Base-by-base conservation (phyloP, 139 green algal genomes). In the Picochlorum costavermella region DNA sequence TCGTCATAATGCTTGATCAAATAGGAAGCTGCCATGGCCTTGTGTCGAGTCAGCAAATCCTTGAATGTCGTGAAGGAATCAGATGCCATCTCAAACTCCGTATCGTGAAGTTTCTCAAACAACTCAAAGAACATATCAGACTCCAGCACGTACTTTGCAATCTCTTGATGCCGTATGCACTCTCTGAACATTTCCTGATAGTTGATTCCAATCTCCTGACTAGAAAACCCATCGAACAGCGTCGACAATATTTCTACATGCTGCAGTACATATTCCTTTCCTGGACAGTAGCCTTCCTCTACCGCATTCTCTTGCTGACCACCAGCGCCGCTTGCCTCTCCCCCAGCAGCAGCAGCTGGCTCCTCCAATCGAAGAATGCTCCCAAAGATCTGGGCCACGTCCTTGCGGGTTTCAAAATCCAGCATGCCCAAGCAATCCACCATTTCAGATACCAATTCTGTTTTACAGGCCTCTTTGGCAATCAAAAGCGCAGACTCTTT, bases 31-130 rank as follows among this genome's bases (percentile, higher is more conserved):
- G 95, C 81, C 28, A 91, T 57, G 3, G 30, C 12, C 62, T 95
- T 94, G 74, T 96, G 86, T 33, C 85, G 73, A 23, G 85, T 95
- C 4, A 96, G 68, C 48, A 96, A 67, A 63, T 95, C 86, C 85
- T 92, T 92, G 67, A 97, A 95, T 3, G 89, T 95, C 44, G 68
- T 60, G 64, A 96, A 96, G 5, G 89, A 90, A 67, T 97, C 91
- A 10, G 81, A 91, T 2, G 91, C 86, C 4, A 97, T 81, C 60
- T 97, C 91, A 75, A 97, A 97, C 65, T 91, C 92, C 3, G 71
- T 55, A 16, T 88, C 74, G 68, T 96, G 81, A 53, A 97, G 81
- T 43, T 90, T 88, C 25, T 23, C 56, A 95, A 96, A 56, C 89
- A 90, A 9, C 73, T 50, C 48, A 75, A 51, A 92, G 85, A 64